Evolutionary conservation across 306 rosid species (phyloP).

Genomic region (Leucaena leucocephala): DNA sequence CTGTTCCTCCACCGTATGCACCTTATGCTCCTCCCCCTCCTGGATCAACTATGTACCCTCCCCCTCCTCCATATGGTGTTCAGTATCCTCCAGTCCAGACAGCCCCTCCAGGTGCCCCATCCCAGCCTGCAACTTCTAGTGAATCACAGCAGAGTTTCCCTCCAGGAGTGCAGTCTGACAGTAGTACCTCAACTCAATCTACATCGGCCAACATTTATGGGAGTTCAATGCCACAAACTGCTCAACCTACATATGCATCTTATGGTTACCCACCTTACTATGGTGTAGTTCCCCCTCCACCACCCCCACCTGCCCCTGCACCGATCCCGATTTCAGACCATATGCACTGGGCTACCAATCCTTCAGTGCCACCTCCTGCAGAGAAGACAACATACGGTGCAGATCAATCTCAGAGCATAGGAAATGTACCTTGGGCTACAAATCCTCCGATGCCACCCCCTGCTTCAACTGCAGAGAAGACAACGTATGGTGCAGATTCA

Average conservation of each 20-base stretch:
- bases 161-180: conserved; percentile 90
- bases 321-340: conserved; percentile 59
- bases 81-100: conserved; percentile 78
- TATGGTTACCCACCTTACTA: conserved; percentile 87
- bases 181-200: conserved; percentile 55
- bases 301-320: conserved; percentile 54
- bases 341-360: conserved; percentile 75
- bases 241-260: conserved; percentile 73
- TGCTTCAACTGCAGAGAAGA: conserved; percentile 60
- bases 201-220: conserved; percentile 47
- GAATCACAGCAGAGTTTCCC: conserved; percentile 84
- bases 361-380: conserved; percentile 61
- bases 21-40: conserved; percentile 92
- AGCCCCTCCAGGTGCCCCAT: conserved; percentile 81
- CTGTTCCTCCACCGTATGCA: conserved; percentile 78
- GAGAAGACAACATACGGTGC: conserved; percentile 64
- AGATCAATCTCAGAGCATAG: conserved; percentile 64
- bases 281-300: conserved; percentile 78
- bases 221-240: conserved; percentile 59
- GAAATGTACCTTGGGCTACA: conserved; percentile 75
- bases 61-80: conserved; percentile 71
- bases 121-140: conserved; percentile 66
- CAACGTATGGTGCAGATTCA: conserved; percentile 74
- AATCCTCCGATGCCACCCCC: conserved; percentile 68
- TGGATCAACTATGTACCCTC: conserved; percentile 83